These are phyloP conservation scores for Fusarium coicis DNA, from an alignment of 2,329 filamentous ascomycete genomes.

Conservation along the genomic window DNA sequence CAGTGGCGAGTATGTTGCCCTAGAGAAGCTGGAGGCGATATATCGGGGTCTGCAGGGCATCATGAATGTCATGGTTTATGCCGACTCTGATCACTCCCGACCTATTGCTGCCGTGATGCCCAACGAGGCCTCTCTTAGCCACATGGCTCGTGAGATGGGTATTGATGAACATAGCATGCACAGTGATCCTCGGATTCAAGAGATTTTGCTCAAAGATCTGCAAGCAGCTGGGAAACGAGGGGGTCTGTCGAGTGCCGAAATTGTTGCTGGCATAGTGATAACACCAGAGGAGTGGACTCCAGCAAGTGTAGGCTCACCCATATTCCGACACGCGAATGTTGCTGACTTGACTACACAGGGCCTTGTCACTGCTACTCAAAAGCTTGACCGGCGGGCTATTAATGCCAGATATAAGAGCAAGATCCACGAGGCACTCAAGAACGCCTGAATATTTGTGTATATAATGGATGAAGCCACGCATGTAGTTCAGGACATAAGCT, in stretches of 20 bases:
- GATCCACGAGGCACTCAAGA: conserved; percentile 47
- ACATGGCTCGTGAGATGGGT: conserved; percentile 66
- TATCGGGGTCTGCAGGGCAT: conserved; percentile 83
- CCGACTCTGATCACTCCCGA: conserved; percentile 76
- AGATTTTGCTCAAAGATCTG: conserved; percentile 72
- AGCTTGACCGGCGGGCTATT: conserved; percentile 64
- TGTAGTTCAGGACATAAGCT: neutral
- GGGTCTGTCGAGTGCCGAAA: conserved; percentile 76
- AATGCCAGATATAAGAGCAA: conserved; percentile 60
- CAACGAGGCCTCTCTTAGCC: conserved; percentile 69
- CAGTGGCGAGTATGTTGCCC: conserved; percentile 96
- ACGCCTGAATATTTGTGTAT: neutral
- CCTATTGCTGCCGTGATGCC: conserved; percentile 83
- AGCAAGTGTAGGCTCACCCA: conserved; percentile 71
- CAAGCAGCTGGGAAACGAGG: conserved; percentile 70
- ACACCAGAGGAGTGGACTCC: conserved; percentile 90
- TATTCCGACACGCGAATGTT: accelerated
- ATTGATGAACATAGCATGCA: conserved; percentile 76
- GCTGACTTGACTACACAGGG: conserved; percentile 51
- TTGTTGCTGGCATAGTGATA: conserved; percentile 78
- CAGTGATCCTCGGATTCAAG: conserved; percentile 70
- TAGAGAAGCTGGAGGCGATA: conserved; percentile 93
- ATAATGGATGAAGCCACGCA: neutral
- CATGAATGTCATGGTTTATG: conserved; percentile 87
- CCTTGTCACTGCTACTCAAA: conserved; percentile 68